phyloP scores from a whole-genome alignment of 208 protist species.

The Acanthamoeba royreba region DNA sequence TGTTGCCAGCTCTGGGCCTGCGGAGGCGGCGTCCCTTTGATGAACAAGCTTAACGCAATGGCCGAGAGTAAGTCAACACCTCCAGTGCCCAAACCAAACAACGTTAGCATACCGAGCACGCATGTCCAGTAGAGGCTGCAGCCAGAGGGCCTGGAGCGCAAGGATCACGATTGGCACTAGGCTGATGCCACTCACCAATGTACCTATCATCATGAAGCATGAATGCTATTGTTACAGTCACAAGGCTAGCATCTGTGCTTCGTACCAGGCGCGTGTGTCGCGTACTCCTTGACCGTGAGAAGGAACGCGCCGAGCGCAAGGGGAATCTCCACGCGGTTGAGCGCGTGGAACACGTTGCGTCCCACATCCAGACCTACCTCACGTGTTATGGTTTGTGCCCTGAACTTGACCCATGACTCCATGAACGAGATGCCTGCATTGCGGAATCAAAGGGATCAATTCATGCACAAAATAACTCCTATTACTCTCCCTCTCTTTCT shows the following conservation, averaged over 20 bases:
- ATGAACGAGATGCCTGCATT: background rate
- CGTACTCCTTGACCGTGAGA: background rate
- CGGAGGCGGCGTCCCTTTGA: background rate
- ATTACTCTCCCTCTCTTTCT: too few relatives aligned
- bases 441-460: too few relatives aligned
- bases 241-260: background rate
- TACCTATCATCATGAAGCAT: background rate
- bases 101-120: background rate
- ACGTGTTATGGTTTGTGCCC: background rate
- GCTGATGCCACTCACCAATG: background rate
- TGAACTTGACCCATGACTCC: background rate
- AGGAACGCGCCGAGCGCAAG: background rate
- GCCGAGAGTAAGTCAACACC: background rate
- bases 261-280: background rate
- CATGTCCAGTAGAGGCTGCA: background rate
- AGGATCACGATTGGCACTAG: background rate
- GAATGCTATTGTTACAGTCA: background rate
- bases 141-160: background rate
- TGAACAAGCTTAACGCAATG: background rate
- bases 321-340: background rate
- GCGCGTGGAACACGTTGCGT: background rate
- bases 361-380: background rate
- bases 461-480: too few relatives aligned
- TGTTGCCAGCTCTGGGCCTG: background rate
- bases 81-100: background rate